phyloP scores from a whole-genome alignment of 2,329 filamentous ascomycete genomes.

The Harringtonia aguacate region DNA sequence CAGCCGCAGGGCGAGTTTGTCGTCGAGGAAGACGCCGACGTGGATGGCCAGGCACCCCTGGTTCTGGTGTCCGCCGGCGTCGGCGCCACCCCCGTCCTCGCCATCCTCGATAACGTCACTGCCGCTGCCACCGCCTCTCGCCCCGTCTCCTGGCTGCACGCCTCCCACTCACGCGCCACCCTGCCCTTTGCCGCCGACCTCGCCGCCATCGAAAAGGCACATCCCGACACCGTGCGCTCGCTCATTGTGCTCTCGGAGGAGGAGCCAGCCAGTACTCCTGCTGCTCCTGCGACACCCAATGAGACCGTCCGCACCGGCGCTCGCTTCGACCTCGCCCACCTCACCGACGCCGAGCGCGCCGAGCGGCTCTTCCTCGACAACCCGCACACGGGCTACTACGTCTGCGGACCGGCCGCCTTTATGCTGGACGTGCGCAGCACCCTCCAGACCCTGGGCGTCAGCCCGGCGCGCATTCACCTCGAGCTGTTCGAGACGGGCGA shows the following conservation, averaged over 20 bases:
- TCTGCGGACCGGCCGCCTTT: constrained; percentile 61
- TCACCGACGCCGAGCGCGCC: constrained; percentile 42
- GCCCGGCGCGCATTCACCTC: constrained; percentile 47
- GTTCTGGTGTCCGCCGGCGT: constrained; percentile 60
- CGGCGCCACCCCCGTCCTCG: constrained; percentile 54
- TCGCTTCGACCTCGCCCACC: constrained; percentile 47
- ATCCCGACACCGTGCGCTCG: constrained; percentile 33
- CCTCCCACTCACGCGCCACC: constrained; percentile 35
- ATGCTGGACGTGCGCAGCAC: constrained; percentile 50
- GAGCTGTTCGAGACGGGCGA: constrained; percentile 58
- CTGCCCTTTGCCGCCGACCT: constrained; percentile 47
- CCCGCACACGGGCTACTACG: constrained; percentile 50
- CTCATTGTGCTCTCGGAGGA: constrained; percentile 46
- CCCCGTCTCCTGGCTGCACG: constrained; percentile 54
- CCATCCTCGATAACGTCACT: constrained; percentile 49
- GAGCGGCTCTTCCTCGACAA: constrained; percentile 45
- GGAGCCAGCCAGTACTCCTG: constrained; percentile 22
- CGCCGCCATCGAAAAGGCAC: constrained; percentile 26
- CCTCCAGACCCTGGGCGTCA: constrained; percentile 46
- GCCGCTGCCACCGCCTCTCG: constrained; percentile 24
- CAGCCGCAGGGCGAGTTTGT: constrained; percentile 52
- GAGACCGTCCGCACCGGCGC: constrained; percentile 23
- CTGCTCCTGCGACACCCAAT: constrained; percentile 9
- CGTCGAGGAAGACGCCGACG: constrained; percentile 34
- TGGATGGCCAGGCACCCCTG: constrained; percentile 36